Base-by-base conservation (phyloP, 2,329 filamentous ascomycete species). In the Phaeosphaeria sp. region DNA sequence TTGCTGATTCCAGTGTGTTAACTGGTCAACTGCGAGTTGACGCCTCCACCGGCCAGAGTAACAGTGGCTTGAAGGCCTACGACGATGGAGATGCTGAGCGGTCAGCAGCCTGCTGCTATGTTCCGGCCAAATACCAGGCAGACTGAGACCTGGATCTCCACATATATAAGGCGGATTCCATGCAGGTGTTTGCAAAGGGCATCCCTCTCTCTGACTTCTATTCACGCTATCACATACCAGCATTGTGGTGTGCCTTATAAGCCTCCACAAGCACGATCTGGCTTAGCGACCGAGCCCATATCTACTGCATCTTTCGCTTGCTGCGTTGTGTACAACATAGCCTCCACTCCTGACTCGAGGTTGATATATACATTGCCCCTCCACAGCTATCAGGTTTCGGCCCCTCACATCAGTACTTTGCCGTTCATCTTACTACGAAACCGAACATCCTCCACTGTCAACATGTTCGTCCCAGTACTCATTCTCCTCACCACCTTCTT, bases 21-120 rank as follows among this genome's bases (percentile, higher is more conserved):
- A 62, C 49, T 60, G 54, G 55, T 45, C 53, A 43, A 47, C 48
- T 30, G 49, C 55, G 53, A 59, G 59, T 57, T 30, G 56, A 53
- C 61, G 53, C 66, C 60, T 60, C 46, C 50, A 22, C 49, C 53
- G 58, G 36, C 51, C 53, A 65, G 66, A 69, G 67, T 68, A 67
- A 70, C 67, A 65, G 66, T 70, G 67, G 67, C 67, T 68, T 65
- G 58, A 60, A 46, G 61, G 55, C 57, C 60, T 67, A 60, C 60
- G 55, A 68, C 66, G 20, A 52, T 49, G 49, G 45, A 42, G 39
- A 42, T 56, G 44, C 42, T 39, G 39, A 61, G 56, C 53, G 63
- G 61, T 66, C 64, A 69, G 63, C 61, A 66, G 61, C 61, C 61
- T 59, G 44, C 25, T 56, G 57, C 49, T 50, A 44, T 49, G 47